These are phyloP conservation scores for Globisporangium nodosum DNA, from an alignment of 352 stramenopile genomes.

Conservation along the genomic window DNA sequence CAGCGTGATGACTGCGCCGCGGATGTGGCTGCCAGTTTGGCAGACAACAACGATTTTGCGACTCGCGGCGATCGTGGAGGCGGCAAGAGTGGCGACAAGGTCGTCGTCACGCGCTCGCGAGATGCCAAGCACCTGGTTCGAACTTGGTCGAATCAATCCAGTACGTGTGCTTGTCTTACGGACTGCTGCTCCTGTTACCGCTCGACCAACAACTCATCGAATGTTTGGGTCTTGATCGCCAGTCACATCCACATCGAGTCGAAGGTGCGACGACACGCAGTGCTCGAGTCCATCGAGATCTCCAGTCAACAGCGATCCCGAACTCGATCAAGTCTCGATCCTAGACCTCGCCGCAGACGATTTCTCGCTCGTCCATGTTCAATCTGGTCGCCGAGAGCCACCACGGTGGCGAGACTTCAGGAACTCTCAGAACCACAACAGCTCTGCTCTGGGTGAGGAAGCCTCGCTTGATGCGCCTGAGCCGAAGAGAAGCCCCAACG, in stretches of 20 bases:
- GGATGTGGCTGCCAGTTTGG: background rate
- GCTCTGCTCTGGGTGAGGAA: background rate
- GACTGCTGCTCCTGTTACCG: background rate
- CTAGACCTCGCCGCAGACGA: background rate
- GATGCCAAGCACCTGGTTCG: background rate
- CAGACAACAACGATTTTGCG: background rate
- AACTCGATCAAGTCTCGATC: background rate
- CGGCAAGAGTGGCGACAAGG: background rate
- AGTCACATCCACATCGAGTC: conserved; percentile 8
- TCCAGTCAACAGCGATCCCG: background rate
- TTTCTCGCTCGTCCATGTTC: background rate
- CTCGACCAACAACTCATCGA: too few species aligned
- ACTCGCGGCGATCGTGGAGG: background rate
- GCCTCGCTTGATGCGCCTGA: background rate
- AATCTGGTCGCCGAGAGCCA: background rate
- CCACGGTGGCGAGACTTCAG: background rate
- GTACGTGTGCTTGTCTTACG: conserved; percentile 2
- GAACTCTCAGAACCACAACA: background rate
- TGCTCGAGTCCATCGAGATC: conserved; percentile 5
- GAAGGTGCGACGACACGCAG: background rate
- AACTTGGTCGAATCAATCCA: conserved; percentile 7
- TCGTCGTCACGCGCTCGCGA: background rate
- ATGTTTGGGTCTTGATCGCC: background rate
- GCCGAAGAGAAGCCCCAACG: background rate
- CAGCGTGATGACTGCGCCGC: background rate